A percentile compares a stretch with the other conserved stretches of the same genome.
These are phyloP conservation scores for Entomortierella lignicola DNA, from an alignment of 192 early-diverging fungal genomes.

Conservation along the genomic window DNA sequence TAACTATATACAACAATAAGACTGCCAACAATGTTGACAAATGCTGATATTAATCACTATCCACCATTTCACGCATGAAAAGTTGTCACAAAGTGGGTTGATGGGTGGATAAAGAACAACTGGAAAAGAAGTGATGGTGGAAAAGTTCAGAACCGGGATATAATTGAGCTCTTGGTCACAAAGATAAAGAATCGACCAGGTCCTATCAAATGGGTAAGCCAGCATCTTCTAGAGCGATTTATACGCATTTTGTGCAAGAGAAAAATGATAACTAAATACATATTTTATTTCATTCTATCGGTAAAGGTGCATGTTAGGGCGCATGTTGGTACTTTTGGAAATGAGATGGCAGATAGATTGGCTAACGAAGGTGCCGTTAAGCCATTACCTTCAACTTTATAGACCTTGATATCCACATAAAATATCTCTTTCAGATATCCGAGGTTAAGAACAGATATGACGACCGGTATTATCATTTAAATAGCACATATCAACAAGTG, in stretches of 20 bases:
- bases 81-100: conserved; percentile 77
- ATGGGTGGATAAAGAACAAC: conserved; percentile 74
- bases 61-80: neutral
- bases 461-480: too few relatives aligned
- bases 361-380: conserved; percentile 76
- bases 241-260: too few relatives aligned
- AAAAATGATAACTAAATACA: too few relatives aligned
- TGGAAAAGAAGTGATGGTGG: conserved; percentile 71
- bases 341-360: conserved; percentile 84
- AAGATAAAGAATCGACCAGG: conserved; percentile 56
- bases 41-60: neutral
- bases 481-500: too few relatives aligned
- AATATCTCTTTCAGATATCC: too few relatives aligned
- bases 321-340: conserved; percentile 78
- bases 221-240: too few relatives aligned
- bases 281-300: neutral
- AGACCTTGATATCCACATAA: too few relatives aligned
- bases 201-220: conserved; percentile 58
- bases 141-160: conserved; percentile 81
- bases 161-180: conserved; percentile 69
- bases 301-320: conserved; percentile 73
- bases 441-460: too few relatives aligned
- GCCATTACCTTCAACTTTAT: conserved; percentile 10
- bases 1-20: too few relatives aligned
- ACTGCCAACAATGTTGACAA: too few relatives aligned